These are phyloP conservation scores for Laguncularia racemosa DNA, from an alignment of 345 rosid species.

Conservation along the genomic window DNA sequence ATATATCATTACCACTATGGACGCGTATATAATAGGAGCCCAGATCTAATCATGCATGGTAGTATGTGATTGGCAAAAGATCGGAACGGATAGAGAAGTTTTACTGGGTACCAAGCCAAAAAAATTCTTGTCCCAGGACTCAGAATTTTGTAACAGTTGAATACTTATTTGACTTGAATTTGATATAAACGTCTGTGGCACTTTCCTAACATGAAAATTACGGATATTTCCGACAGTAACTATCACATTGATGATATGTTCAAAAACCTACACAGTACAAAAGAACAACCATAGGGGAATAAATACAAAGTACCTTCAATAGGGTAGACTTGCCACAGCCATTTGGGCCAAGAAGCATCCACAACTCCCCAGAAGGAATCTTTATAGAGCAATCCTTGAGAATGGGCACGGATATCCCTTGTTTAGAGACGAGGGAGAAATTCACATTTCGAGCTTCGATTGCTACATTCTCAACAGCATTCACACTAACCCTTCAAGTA, in stretches of 20 bases:
- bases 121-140: no score
- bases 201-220: no score
- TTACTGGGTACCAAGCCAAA: no score
- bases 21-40: no score
- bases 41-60: no score
- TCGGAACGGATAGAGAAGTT: no score
- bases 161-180: no score
- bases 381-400: constrained; percentile 69
- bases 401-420: constrained; percentile 45
- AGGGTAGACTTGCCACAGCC: constrained; percentile 98
- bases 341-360: constrained; percentile 98
- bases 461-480: constrained; percentile 26
- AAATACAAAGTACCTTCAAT: constrained; percentile 51
- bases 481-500: constrained; percentile 21
- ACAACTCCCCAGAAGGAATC: constrained; percentile 70
- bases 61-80: no score
- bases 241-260: neutral
- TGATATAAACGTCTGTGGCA: no score
- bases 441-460: constrained; percentile 59
- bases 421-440: constrained; percentile 55
- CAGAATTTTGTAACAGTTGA: no score
- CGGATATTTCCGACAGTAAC: no score
- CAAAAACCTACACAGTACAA: neutral
- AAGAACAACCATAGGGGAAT: neutral
- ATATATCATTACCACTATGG: no score